phyloP scores from a whole-genome alignment of 2,329 filamentous ascomycete species.

The Thermothelomyces thermophilus region DNA sequence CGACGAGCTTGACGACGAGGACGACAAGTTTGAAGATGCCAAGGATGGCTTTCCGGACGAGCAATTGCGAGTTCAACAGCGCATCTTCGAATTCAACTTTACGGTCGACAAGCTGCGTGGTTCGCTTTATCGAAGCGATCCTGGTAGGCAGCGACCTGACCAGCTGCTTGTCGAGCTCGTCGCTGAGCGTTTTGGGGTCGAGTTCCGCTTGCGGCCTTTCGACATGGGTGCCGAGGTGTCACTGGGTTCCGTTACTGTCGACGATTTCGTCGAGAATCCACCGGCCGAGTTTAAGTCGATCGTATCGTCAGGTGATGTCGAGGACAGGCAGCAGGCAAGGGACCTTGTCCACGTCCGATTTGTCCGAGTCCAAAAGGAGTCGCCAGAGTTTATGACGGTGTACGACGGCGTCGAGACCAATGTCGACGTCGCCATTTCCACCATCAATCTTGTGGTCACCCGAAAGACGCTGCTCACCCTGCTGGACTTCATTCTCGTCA shows the following conservation, averaged over 20 bases:
- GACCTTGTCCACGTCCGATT: conserved; percentile 88
- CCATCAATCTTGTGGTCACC: conserved; percentile 93
- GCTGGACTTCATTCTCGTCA: conserved; percentile 87
- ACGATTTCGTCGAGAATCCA: conserved; percentile 90
- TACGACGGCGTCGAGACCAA: conserved; percentile 95
- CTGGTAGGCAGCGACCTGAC: conserved; percentile 68
- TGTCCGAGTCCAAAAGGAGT: conserved; percentile 78
- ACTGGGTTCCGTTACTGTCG: conserved; percentile 77
- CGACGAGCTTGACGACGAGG: conserved; percentile 56
- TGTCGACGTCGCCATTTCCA: conserved; percentile 83
- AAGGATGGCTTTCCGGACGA: conserved; percentile 49
- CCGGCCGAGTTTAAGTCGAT: conserved; percentile 93
- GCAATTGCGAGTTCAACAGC: conserved; percentile 70
- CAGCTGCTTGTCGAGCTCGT: conserved; percentile 83
- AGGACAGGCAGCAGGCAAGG: conserved; percentile 68
- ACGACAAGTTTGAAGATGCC: conserved; percentile 62
- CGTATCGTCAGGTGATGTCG: conserved; percentile 71
- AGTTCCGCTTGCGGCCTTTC: conserved; percentile 81
- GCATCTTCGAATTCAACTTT: conserved; percentile 94
- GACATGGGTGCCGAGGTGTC: conserved; percentile 93
- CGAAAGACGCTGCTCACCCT: conserved; percentile 86
- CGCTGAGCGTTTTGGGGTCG: conserved; percentile 79
- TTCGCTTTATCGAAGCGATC: conserved; percentile 81
- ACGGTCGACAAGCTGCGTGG: conserved; percentile 91
- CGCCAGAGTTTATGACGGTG: conserved; percentile 84